Evolutionary conservation across 805 yeast species (phyloP).

Genomic region (Maudiozyma barnettii): DNA sequence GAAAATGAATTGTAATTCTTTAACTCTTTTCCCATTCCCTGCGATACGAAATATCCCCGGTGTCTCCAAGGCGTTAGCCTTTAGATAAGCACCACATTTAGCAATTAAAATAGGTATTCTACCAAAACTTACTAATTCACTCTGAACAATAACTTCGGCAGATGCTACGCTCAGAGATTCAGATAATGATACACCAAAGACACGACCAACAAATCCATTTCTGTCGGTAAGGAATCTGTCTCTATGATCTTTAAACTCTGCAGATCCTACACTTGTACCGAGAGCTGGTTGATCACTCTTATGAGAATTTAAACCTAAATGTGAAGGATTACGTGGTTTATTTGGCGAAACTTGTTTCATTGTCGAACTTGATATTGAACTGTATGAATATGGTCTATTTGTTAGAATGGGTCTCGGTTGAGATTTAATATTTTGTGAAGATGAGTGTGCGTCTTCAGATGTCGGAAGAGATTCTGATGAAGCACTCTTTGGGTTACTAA

Average conservation of each 20-base stretch:
- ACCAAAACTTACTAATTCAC: conserved; percentile 68
- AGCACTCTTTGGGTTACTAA: conserved; percentile 27
- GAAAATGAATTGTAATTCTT: conserved; percentile 74
- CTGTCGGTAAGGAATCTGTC: conserved; percentile 31
- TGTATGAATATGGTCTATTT: conserved; percentile 9
- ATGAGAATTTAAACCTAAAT: background rate
- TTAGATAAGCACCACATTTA: conserved; percentile 80
- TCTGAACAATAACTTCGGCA: conserved; percentile 56
- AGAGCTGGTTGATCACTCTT: background rate
- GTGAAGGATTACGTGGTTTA: background rate
- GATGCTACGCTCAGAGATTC: conserved; percentile 57
- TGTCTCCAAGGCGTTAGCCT: conserved; percentile 63
- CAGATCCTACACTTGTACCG: background rate
- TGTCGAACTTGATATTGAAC: conserved; percentile 1
- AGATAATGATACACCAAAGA: conserved; percentile 75
- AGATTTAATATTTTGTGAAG: background rate
- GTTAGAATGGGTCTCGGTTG: conserved; percentile 8
- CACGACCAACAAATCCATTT: conserved; percentile 34
- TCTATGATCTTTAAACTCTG: conserved; percentile 28
- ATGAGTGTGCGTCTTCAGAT: background rate
- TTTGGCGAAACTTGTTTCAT: background rate
- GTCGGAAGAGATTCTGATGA: conserved; percentile 23
- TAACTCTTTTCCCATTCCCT: conserved; percentile 81
- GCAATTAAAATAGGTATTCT: conserved; percentile 91
- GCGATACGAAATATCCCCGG: conserved; percentile 93